Evolutionary conservation across 192 early-diverging fungal species (phyloP).

Genomic region (Coemansia sp.): DNA sequence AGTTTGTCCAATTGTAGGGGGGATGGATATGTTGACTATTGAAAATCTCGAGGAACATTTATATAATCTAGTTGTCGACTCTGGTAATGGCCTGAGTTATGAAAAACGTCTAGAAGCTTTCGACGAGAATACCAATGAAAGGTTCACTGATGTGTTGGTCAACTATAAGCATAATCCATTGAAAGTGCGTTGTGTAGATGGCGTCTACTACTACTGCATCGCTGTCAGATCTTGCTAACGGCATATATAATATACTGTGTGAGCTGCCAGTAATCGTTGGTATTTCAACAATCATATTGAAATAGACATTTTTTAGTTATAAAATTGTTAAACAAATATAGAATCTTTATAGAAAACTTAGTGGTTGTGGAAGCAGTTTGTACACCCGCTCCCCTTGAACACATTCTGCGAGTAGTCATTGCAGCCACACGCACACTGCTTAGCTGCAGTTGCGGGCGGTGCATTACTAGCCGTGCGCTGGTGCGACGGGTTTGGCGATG

Average conservation of each 20-base stretch:
- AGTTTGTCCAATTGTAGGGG: neutral
- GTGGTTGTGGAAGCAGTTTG: conserved; percentile 84
- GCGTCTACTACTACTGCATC: neutral
- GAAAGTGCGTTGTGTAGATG: neutral
- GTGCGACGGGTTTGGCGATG: conserved; percentile 6
- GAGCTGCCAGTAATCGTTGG: neutral
- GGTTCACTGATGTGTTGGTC: neutral
- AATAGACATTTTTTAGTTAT: neutral
- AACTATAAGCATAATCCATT: neutral
- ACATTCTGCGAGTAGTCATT: conserved; percentile 74
- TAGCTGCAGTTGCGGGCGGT: conserved; percentile 30
- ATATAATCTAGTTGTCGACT: neutral
- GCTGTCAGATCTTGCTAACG: neutral
- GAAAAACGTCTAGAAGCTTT: neutral
- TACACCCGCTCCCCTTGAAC: conserved; percentile 77
- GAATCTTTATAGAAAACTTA: conserved; percentile 3
- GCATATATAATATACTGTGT: neutral
- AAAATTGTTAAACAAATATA: neutral
- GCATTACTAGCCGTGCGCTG: conserved; percentile 33
- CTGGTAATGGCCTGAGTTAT: neutral
- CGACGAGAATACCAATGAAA: neutral
- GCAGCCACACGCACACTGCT: conserved; percentile 74
- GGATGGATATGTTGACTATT: neutral
- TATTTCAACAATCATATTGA: neutral
- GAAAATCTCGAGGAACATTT: neutral